phyloP scores from a whole-genome alignment of 352 stramenopile species.

The Phytophthora idaei region DNA sequence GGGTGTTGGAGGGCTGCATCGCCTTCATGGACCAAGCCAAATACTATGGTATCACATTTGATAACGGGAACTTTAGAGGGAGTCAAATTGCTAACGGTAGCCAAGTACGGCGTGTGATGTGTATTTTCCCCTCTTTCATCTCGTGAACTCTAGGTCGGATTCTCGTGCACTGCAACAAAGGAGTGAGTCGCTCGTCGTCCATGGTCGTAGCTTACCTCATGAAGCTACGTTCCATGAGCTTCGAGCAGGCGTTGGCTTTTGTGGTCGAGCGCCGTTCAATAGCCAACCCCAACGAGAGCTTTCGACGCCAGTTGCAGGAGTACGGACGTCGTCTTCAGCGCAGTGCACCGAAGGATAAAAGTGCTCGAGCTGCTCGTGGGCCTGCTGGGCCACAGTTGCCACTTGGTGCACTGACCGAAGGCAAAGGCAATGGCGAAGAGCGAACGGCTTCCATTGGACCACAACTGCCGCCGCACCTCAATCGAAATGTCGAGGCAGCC shows the following conservation, averaged over 20 bases:
- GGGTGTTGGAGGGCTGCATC: conserved; percentile 81
- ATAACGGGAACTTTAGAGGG: neutral
- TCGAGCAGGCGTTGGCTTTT: conserved; percentile 67
- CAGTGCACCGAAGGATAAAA: conserved; percentile 28
- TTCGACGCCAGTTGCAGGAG: conserved; percentile 63
- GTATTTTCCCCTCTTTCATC: conserved; percentile 14
- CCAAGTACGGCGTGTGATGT: conserved; percentile 40
- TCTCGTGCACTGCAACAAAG: conserved; percentile 93
- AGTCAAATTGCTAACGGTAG: conserved; percentile 35
- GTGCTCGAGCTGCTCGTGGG: conserved; percentile 29
- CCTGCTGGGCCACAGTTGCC: conserved; percentile 35
- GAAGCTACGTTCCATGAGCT: conserved; percentile 72
- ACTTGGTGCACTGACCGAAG: conserved; percentile 2
- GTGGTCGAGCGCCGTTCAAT: conserved; percentile 59
- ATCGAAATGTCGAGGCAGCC: conserved; percentile 10
- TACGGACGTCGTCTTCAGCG: conserved; percentile 58
- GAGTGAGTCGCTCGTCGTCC: conserved; percentile 88
- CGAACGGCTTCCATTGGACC: conserved; percentile 55
- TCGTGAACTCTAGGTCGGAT: conserved; percentile 61
- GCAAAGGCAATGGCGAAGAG: conserved; percentile 3
- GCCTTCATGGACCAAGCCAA: conserved; percentile 92
- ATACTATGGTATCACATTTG: conserved; percentile 80
- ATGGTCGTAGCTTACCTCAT: conserved; percentile 93
- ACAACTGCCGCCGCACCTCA: conserved; percentile 56
- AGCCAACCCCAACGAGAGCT: conserved; percentile 80